These are phyloP conservation scores for Xylaria digitata DNA, from an alignment of 2,329 filamentous ascomycete species.

Conservation along the genomic window DNA sequence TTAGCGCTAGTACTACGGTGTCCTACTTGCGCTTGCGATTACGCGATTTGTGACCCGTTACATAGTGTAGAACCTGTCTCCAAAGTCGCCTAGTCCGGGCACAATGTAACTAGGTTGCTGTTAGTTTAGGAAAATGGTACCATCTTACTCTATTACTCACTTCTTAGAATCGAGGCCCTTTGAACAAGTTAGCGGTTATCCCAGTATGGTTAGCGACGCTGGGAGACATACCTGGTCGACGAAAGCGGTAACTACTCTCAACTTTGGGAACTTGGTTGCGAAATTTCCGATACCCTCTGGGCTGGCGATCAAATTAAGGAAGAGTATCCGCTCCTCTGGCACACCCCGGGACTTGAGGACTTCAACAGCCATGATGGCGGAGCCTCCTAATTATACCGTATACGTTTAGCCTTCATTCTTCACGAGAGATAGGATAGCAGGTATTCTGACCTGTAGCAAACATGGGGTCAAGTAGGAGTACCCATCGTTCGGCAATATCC, in stretches of 20 bases:
- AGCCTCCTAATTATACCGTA: conserved; percentile 72
- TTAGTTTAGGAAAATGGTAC: conserved; percentile 49
- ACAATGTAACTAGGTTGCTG: conserved; percentile 83
- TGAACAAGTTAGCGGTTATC: conserved; percentile 42
- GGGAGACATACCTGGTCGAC: conserved; percentile 77
- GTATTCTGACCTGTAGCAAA: conserved; percentile 83
- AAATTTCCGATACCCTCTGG: conserved; percentile 92
- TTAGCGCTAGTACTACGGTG: conserved; percentile 4
- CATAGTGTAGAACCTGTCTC: conserved; percentile 94
- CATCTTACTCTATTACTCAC: conserved; percentile 64
- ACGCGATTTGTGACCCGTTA: conserved; percentile 52
- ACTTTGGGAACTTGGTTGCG: conserved; percentile 85
- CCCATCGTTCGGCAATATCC: conserved; percentile 93
- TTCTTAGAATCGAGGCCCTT: conserved; percentile 96
- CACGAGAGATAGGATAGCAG: conserved; percentile 6
- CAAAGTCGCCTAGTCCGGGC: conserved; percentile 93
- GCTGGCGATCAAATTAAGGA: conserved; percentile 97
- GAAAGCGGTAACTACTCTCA: conserved; percentile 94
- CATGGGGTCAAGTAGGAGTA: conserved; percentile 96
- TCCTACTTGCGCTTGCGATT: conserved; percentile 16
- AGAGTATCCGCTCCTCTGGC: conserved; percentile 93
- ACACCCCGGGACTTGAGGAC: conserved; percentile 91
- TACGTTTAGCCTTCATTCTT: conserved; percentile 34
- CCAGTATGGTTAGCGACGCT: neutral
- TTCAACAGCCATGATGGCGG: conserved; percentile 96